Evolutionary conservation across 2,329 filamentous ascomycete species (phyloP).

Genomic region (Xylaria hypoxylon): DNA sequence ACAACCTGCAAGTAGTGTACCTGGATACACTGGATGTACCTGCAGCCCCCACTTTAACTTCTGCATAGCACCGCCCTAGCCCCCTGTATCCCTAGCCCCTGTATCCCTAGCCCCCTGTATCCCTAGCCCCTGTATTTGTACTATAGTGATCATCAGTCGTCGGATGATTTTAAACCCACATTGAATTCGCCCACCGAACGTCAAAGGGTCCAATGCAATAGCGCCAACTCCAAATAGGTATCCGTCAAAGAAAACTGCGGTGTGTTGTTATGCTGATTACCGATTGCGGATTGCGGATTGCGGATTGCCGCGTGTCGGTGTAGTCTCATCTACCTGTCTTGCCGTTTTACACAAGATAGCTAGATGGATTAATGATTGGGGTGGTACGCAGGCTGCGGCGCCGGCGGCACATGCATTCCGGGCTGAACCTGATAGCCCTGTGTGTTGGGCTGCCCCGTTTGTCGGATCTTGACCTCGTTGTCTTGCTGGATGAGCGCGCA

Average conservation of each 20-base stretch:
- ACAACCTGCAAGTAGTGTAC: no score
- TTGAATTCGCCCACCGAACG: conserved; percentile 11
- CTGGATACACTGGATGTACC: no score
- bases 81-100: no score
- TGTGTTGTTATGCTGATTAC: not conserved
- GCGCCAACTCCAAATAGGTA: conserved; percentile 4
- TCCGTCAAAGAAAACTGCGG: not conserved
- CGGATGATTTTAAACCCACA: not conserved
- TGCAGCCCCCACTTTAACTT: no score
- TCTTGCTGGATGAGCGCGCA: conserved; percentile 61
- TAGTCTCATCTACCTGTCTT: not conserved
- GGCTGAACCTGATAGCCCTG: conserved; percentile 51
- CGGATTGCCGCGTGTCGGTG: not conserved
- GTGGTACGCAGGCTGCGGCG: conserved; percentile 40
- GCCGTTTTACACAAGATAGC: not conserved
- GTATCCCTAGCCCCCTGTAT: no score
- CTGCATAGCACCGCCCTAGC: no score
- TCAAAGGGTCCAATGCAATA: conserved; percentile 1
- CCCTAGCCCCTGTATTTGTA: no score
- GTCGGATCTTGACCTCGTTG: conserved; percentile 54
- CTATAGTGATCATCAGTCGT: no score
- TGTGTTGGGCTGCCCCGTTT: conserved; percentile 39
- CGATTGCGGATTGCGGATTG: not conserved
- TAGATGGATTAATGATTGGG: conserved; percentile 22
- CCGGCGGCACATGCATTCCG: conserved; percentile 48